These are phyloP conservation scores for Plantago ovata DNA, from an alignment of 257 asterid genomes.

Conservation along the genomic window DNA sequence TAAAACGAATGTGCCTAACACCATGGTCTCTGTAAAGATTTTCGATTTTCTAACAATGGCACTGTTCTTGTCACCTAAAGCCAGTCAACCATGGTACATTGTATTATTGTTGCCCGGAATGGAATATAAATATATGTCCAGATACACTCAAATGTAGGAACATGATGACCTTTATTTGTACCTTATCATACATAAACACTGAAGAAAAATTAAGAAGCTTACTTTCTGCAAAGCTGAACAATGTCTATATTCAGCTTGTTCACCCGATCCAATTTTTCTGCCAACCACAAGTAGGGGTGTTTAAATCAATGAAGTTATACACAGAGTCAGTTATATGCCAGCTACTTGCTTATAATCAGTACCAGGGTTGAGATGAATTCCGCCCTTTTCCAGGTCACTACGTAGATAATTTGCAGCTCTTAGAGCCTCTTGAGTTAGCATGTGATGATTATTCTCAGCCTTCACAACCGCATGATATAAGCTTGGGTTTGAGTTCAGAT, in stretches of 20 bases:
- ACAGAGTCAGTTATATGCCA: too few species aligned
- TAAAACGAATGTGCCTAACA: background rate
- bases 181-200: constrained; percentile 10
- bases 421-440: constrained; percentile 72
- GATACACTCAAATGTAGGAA: background rate
- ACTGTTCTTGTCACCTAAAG: too few species aligned
- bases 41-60: too few species aligned
- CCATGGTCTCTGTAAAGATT: too few species aligned
- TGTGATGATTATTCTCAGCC: constrained; percentile 68
- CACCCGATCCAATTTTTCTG: constrained; percentile 73
- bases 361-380: constrained; percentile 88
- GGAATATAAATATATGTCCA: background rate
- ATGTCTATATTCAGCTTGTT: constrained; percentile 64
- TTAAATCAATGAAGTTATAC: constrained; percentile 3
- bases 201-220: too few species aligned
- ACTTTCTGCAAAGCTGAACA: constrained; percentile 85
- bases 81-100: background rate
- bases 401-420: constrained; percentile 75
- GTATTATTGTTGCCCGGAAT: background rate
- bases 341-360: constrained; percentile 22
- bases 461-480: constrained; percentile 65
- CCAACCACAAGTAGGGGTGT: constrained; percentile 24
- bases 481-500: constrained; percentile 73
- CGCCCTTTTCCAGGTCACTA: constrained; percentile 90
- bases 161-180: background rate